These are phyloP conservation scores for Petrea volubilis DNA, from an alignment of 257 asterid species.

Conservation along the genomic window DNA sequence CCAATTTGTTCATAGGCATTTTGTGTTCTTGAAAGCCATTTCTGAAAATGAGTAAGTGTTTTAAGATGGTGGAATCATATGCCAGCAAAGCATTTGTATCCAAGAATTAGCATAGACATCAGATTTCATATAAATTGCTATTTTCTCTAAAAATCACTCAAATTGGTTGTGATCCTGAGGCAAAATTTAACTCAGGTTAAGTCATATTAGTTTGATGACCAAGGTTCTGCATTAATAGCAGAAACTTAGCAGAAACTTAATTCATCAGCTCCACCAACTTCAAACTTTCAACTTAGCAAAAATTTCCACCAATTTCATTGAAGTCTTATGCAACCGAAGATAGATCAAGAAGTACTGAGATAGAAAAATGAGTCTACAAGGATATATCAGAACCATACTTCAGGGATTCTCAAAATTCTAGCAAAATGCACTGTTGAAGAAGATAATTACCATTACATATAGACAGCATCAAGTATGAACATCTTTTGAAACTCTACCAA, in stretches of 20 bases:
- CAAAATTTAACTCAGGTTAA: not conserved
- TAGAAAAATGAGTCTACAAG: not conserved
- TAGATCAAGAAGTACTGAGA: not conserved
- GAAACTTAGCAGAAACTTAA: no score
- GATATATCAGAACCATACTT: not conserved
- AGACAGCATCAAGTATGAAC: constrained; percentile 5
- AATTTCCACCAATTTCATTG: not conserved
- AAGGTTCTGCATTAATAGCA: not conserved
- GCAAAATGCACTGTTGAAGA: not conserved
- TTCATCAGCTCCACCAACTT: not conserved
- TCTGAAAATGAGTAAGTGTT: not conserved
- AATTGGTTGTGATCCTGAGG: not conserved
- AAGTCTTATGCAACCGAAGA: not conserved
- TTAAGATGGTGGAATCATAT: constrained; percentile 1
- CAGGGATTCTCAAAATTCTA: not conserved
- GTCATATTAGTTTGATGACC: not conserved
- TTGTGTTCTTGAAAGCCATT: not conserved
- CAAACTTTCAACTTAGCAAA: not conserved
- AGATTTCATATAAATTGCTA: not conserved
- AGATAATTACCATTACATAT: not conserved
- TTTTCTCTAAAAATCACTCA: not conserved
- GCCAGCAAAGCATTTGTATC: not conserved
- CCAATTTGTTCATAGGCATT: not conserved
- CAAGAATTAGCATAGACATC: not conserved
- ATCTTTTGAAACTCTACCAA: not conserved